Evolutionary conservation across 768 basidiomycete species (phyloP).

Genomic region (Lentinula aciculospora): DNA sequence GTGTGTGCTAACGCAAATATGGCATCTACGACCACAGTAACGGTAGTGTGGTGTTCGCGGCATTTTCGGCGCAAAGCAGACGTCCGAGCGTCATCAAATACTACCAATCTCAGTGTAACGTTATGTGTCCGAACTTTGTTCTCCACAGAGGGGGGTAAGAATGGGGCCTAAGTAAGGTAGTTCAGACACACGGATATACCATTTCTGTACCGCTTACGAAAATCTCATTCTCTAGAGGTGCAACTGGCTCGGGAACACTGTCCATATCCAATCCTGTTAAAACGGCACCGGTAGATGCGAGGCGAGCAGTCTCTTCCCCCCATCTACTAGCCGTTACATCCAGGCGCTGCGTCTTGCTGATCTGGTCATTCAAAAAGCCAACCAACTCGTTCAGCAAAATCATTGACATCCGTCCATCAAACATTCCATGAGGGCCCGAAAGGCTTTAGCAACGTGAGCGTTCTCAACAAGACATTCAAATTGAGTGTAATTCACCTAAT

Average conservation of each 20-base stretch:
- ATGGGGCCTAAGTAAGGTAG: neutral
- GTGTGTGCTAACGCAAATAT: neutral
- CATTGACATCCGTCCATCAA: neutral
- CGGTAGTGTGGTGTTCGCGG: neutral
- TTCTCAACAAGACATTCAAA: neutral
- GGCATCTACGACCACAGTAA: neutral
- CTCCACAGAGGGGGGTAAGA: neutral
- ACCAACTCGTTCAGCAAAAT: neutral
- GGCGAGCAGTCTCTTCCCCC: neutral
- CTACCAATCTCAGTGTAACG: neutral
- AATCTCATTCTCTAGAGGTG: neutral
- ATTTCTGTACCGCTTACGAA: neutral
- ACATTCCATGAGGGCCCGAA: neutral
- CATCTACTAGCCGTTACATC: neutral
- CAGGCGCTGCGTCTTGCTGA: neutral
- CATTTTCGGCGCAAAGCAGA: neutral
- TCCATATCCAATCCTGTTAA: neutral
- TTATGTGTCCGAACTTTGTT: neutral
- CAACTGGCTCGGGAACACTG: neutral
- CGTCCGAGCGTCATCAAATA: neutral
- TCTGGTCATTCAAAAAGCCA: neutral
- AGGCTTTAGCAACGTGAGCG: neutral
- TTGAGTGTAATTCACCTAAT: neutral
- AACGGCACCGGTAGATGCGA: neutral
- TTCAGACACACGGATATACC: neutral